Percentiles rank a stretch among this genome's conserved stretches.
These are phyloP conservation scores for Schoenoplectus triqueter DNA, from an alignment of 202 grass and related monocot genomes.

Conservation along the genomic window DNA sequence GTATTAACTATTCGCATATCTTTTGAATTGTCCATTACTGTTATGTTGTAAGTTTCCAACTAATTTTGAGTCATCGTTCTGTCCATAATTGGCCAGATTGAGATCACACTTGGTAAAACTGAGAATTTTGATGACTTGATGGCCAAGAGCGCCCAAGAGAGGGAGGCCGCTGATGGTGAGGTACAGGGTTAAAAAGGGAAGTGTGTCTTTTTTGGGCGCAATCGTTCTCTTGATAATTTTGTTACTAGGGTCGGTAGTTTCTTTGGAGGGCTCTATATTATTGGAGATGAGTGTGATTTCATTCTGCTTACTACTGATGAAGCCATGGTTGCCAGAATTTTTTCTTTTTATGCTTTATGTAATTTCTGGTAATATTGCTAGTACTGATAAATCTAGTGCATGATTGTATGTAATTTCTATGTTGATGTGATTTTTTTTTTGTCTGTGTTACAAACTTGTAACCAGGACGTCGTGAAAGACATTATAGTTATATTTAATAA, in stretches of 20 bases:
- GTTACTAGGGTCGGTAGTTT: background rate
- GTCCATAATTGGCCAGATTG: conserved; percentile 49
- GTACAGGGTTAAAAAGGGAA: conserved; percentile 45
- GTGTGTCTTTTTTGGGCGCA: background rate
- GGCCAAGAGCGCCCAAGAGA: conserved; percentile 50
- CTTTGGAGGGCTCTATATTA: background rate
- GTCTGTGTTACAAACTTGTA: too few relatives aligned
- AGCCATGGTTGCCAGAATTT: background rate
- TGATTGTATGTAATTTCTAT: background rate
- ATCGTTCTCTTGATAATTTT: background rate
- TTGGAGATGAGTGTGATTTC: background rate
- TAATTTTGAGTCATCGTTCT: background rate
- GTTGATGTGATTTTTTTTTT: background rate
- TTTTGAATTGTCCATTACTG: background rate
- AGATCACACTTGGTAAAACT: conserved; percentile 62
- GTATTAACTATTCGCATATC: background rate
- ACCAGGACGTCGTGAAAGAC: too few relatives aligned
- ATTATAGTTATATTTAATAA: too few relatives aligned
- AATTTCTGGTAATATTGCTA: background rate
- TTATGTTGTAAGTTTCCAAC: background rate
- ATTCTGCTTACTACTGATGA: conserved; percentile 1
- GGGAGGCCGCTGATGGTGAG: conserved; percentile 32
- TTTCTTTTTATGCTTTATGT: background rate
- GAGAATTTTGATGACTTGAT: conserved; percentile 73
- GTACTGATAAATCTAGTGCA: conserved; percentile 17